Evolutionary conservation across 2,329 filamentous ascomycete species (phyloP).

Genomic region (Alternaria sp.): DNA sequence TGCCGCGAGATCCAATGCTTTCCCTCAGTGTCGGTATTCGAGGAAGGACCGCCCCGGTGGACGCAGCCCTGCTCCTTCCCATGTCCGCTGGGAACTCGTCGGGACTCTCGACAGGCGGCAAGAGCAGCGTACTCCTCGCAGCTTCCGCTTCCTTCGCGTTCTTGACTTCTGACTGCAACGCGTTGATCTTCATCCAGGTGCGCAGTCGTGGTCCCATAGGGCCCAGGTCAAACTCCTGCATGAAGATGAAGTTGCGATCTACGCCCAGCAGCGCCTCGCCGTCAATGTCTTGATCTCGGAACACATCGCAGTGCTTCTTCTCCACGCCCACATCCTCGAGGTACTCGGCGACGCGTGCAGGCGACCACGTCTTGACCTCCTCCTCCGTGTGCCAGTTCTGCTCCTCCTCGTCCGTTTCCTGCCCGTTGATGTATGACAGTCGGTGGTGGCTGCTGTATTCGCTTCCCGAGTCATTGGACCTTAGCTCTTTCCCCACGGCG

Average conservation of each 20-base stretch:
- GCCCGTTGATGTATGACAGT: conserved; percentile 89
- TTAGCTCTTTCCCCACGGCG: conserved; percentile 60
- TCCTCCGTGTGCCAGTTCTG: conserved; percentile 71
- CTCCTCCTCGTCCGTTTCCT: conserved; percentile 95
- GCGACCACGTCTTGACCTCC: conserved; percentile 82
- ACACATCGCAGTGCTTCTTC: conserved; percentile 89
- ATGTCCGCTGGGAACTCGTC: conserved; percentile 49
- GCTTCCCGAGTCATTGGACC: conserved; percentile 79
- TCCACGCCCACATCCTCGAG: conserved; percentile 87
- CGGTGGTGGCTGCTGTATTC: conserved; percentile 87
- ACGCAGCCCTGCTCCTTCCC: conserved; percentile 57
- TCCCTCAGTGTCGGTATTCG: conserved; percentile 50
- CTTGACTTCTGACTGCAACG: conserved; percentile 85
- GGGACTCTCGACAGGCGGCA: conserved; percentile 41
- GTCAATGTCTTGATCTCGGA: conserved; percentile 93
- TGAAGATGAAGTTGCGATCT: conserved; percentile 93
- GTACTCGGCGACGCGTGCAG: conserved; percentile 86
- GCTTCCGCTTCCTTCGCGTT: conserved; percentile 56
- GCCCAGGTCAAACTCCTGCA: conserved; percentile 94
- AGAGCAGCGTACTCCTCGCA: conserved; percentile 45
- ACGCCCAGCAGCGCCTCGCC: conserved; percentile 93
- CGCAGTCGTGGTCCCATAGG: conserved; percentile 88
- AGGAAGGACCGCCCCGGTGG: conserved; percentile 51
- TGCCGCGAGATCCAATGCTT: conserved; percentile 37
- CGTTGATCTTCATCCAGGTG: conserved; percentile 96